Evolutionary conservation across 768 basidiomycete genomes (phyloP), one percentile per base, ranked within the genome.

Genomic region (Russula vinacea): DNA sequence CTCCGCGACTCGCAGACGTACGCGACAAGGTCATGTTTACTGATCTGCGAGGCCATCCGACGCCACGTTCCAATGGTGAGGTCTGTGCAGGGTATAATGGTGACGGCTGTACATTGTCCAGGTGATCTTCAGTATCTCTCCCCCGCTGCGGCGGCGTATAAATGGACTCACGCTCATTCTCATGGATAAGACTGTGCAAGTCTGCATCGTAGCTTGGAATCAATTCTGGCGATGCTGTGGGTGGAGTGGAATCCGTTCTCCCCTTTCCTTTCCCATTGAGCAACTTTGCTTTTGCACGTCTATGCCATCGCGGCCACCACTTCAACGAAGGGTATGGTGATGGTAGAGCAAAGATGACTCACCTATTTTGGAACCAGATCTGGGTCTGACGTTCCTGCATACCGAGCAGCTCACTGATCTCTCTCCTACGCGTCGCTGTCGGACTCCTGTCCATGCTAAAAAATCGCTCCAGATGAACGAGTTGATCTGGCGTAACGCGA

Each of bases 291-390:
- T 93, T 93, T 44, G 91, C 91, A 3, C 91, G 87, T 63, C 91
- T 92, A 54, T 16, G 53, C 37, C 52, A 53, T 52, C 29, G 10
- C 47, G 35, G 42, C 16, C 47, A 14, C 52, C 50, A 47, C 26
- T 55, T 53, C 19, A 54, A 57, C 52, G 45, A 22, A 7, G 37
- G 35, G 29, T 4, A 44, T 14, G 66, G 40, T 5, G 52, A 57
- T 5, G 67, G 68, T 8, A 32, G 69, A 10, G 24, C 42, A 17
- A 60, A 44, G 66, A 33, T 19, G 13, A 67, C 78, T 62, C 67
- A 87, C 90, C 90, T 79, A 72, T 93, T 92, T 73, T 93, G 90
- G 70, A 92, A 93, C 91, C 91, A 92, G 53, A 93, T 88, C 74
- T 92, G 91, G 0, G 89, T 91, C 78, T 92, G 91, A 42, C 90